These are phyloP conservation scores for Boehmeria nivea DNA, from an alignment of 306 rosid genomes.

Conservation along the genomic window DNA sequence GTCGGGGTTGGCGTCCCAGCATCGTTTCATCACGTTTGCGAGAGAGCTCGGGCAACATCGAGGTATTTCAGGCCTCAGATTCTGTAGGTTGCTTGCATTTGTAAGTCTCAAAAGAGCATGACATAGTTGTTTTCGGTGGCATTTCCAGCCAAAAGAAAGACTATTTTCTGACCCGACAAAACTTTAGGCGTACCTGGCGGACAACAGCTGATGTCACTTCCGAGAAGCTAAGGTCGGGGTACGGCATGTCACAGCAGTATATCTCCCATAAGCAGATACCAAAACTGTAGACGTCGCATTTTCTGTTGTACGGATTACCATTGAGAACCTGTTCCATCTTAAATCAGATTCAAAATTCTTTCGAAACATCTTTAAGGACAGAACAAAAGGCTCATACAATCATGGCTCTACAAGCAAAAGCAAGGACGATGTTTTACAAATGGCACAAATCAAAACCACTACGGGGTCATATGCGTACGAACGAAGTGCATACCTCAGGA, in stretches of 20 bases:
- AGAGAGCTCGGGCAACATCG: constrained; percentile 98
- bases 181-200: constrained; percentile 55
- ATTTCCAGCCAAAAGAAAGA: constrained; percentile 1
- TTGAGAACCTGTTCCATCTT: constrained; percentile 75
- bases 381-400: too few species aligned
- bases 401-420: too few species aligned
- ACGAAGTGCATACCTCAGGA: constrained; percentile 63
- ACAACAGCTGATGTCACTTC: constrained; percentile 97
- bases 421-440: too few species aligned
- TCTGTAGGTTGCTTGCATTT: constrained; percentile 45
- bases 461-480: too few species aligned
- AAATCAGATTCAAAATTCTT: constrained; percentile 16
- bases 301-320: constrained; percentile 90
- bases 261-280: constrained; percentile 98
- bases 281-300: constrained; percentile 90
- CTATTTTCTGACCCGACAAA: too few species aligned
- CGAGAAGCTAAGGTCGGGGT: constrained; percentile 93
- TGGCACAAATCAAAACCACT: too few species aligned
- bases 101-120: background rate
- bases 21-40: constrained; percentile 97
- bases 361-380: too few species aligned
- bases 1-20: constrained; percentile 98
- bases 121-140: too few species aligned
- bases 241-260: constrained; percentile 98
- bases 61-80: constrained; percentile 95